These are phyloP conservation scores for Ajuga reptans DNA, from an alignment of 305 asterid genomes.

Conservation along the genomic window DNA sequence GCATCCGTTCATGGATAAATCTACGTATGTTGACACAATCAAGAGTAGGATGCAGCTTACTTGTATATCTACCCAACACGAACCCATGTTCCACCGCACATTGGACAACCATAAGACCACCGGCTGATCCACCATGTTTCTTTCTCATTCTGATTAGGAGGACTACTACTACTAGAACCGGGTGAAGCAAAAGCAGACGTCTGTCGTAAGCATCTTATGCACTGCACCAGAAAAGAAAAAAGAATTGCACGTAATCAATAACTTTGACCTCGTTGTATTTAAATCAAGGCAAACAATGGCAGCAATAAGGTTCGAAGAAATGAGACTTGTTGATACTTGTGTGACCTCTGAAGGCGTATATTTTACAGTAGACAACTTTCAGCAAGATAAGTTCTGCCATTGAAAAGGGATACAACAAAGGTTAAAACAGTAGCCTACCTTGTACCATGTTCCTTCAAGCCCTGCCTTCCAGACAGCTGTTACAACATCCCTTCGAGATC, in stretches of 20 bases:
- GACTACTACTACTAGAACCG: slow-evolving; percentile 29
- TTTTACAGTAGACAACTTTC: neutral
- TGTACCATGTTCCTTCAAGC: slow-evolving; percentile 97
- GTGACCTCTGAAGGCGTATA: neutral
- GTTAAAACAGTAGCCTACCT: slow-evolving; percentile 40
- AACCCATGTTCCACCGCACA: slow-evolving; percentile 99
- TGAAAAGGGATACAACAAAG: neutral
- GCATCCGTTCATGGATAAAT: neutral
- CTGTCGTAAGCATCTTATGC: slow-evolving; percentile 96
- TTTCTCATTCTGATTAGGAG: slow-evolving; percentile 59
- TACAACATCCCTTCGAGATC: slow-evolving; percentile 94
- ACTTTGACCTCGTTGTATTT: neutral
- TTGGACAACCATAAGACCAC: slow-evolving; percentile 90
- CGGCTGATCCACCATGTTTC: slow-evolving; percentile 95
- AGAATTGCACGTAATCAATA: neutral
- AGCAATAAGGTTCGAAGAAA: neutral
- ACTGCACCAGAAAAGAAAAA: slow-evolving; percentile 37
- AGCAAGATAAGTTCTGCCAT: neutral
- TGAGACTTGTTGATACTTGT: neutral
- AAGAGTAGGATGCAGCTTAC: neutral
- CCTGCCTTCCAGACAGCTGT: slow-evolving; percentile 96
- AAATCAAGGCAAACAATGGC: neutral
- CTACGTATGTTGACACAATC: neutral
- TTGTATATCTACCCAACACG: slow-evolving; percentile 52
- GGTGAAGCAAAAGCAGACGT: slow-evolving; percentile 80